These are phyloP conservation scores for Euphorbia pulcherrima DNA, from an alignment of 345 rosid genomes.

Conservation along the genomic window DNA sequence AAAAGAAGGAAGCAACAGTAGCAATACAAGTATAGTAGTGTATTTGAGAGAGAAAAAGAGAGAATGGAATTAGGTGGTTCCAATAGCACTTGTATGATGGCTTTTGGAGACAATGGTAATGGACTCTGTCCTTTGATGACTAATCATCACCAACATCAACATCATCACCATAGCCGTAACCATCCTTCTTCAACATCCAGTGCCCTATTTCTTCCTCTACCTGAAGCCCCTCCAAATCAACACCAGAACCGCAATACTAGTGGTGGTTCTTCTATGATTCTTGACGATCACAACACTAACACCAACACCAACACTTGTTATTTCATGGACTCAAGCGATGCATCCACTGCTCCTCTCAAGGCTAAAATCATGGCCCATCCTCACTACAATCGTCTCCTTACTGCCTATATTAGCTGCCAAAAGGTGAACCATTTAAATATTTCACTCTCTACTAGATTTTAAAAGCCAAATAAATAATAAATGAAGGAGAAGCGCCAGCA, in stretches of 20 bases:
- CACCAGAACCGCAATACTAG: slow-evolving; percentile 23
- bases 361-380: slow-evolving; percentile 99
- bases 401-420: slow-evolving; percentile 86
- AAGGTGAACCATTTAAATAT: slow-evolving; percentile 51
- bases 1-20: slow-evolving; percentile 26
- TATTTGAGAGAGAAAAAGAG: slow-evolving; percentile 26
- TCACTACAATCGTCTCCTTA: slow-evolving; percentile 84
- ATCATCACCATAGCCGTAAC: too few relatives aligned
- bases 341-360: slow-evolving; percentile 44
- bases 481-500: neutral
- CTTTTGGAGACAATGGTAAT: slow-evolving; percentile 64
- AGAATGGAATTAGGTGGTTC: slow-evolving; percentile 77
- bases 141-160: slow-evolving; percentile 19
- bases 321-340: slow-evolving; percentile 59
- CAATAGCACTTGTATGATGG: slow-evolving; percentile 67
- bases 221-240: slow-evolving; percentile 25
- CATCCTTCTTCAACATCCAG: slow-evolving; percentile 29
- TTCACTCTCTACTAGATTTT: too few relatives aligned
- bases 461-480: neutral
- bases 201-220: slow-evolving; percentile 35
- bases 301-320: slow-evolving; percentile 23
- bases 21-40: slow-evolving; percentile 2
- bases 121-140: slow-evolving; percentile 55
- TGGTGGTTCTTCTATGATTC: slow-evolving; percentile 36
- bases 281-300: slow-evolving; percentile 36